Conservation (phyloP, 768 basidiomycete species). For the Imleria badia region DNA sequence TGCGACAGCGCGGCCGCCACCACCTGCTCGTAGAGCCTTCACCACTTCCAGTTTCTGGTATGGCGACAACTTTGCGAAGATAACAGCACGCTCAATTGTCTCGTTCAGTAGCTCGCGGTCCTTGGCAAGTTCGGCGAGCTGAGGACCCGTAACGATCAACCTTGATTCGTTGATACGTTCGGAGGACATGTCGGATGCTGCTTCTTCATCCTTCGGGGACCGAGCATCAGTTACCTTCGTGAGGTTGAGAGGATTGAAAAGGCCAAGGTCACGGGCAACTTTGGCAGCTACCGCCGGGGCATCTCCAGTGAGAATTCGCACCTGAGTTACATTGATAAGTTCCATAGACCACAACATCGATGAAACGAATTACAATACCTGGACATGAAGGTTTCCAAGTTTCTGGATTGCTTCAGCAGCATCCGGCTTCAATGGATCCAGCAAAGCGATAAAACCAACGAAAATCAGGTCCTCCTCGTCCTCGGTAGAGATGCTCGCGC, state of each 20-base stretch:
- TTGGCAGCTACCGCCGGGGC: conserved; percentile 36
- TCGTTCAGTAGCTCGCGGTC: conserved; percentile 26
- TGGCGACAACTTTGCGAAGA: conserved; percentile 33
- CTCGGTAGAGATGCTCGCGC: conserved; percentile 13
- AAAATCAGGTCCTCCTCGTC: conserved; percentile 32
- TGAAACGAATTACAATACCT: conserved; percentile 18
- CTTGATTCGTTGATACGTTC: conserved; percentile 19
- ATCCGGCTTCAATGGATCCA: conserved; percentile 33
- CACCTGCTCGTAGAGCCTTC: conserved; percentile 28
- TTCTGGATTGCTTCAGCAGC: conserved; percentile 31
- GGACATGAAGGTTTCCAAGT: conserved; percentile 28
- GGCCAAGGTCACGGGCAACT: conserved; percentile 37
- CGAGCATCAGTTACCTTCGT: background rate
- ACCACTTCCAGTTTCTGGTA: conserved; percentile 35
- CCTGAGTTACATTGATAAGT: conserved; percentile 14
- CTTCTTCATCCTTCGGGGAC: conserved; percentile 29
- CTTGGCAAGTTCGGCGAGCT: conserved; percentile 29
- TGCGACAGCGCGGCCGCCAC: conserved; percentile 29
- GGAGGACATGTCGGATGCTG: conserved; percentile 2
- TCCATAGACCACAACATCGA: background rate
- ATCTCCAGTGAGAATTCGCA: conserved; percentile 38
- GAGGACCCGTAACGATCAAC: conserved; percentile 30
- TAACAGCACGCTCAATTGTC: conserved; percentile 31
- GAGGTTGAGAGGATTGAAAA: conserved; percentile 26
- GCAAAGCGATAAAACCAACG: conserved; percentile 30